These are phyloP conservation scores for Eremothecium gossypii DNA, from an alignment of 1,139 yeast species.

Conservation along the genomic window DNA sequence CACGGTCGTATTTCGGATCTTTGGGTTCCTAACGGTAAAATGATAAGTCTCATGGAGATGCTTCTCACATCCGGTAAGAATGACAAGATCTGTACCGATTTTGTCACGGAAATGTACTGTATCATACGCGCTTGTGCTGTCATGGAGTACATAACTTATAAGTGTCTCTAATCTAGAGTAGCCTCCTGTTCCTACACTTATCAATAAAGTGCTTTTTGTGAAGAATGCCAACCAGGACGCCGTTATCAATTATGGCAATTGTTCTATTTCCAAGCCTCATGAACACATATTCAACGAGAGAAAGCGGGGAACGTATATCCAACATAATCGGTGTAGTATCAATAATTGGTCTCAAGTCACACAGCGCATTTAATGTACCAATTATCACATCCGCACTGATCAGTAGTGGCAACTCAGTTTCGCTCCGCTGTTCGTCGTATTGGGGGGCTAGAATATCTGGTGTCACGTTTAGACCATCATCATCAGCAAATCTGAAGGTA, in stretches of 20 bases:
- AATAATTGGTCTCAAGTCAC: slow-evolving; percentile 38
- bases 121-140: slow-evolving; percentile 1
- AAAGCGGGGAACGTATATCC: slow-evolving; percentile 42
- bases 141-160: neutral
- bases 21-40: slow-evolving; percentile 3
- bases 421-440: neutral
- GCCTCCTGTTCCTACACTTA: slow-evolving; percentile 24
- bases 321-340: slow-evolving; percentile 44
- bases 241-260: slow-evolving; percentile 42
- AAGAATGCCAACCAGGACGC: slow-evolving; percentile 43
- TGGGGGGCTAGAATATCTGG: too few relatives aligned
- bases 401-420: too few relatives aligned
- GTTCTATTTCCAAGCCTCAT: slow-evolving; percentile 48
- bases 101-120: neutral
- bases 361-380: slow-evolving; percentile 25
- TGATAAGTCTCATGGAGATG: neutral
- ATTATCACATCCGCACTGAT: neutral
- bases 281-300: slow-evolving; percentile 47
- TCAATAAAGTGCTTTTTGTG: slow-evolving; percentile 51
- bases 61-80: neutral
- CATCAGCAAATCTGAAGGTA: slow-evolving; percentile 4
- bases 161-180: neutral
- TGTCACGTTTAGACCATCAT: neutral
- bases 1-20: slow-evolving; percentile 3
- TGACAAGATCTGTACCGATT: slow-evolving; percentile 1